Base-by-base conservation (phyloP, 495 filamentous ascomycete species). In the Tetracladium setigerum region DNA sequence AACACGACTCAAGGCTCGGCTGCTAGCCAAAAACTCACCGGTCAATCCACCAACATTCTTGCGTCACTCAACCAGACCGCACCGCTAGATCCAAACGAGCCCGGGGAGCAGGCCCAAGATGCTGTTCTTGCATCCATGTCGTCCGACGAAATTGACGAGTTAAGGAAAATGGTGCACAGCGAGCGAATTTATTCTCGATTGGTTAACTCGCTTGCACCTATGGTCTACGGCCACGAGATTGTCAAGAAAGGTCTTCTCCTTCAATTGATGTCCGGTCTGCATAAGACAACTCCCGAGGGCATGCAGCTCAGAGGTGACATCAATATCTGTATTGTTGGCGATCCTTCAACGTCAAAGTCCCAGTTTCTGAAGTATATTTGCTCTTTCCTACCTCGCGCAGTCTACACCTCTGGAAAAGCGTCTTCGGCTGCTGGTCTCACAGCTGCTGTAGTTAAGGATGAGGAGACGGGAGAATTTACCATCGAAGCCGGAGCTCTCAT, bases 321-420 rank as follows among this genome's bases (percentile, higher is more conserved):
- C 72, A 99, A 99, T 63, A 90, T 99, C 52, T 99, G 92, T 63
- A 89, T 99, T 58, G 94, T 99, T 45, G 92, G 92, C 54, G 92
- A 99, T 61, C 92, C 92, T 1, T 91, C 86, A n/a, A 99, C 92
- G 2, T 92, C 86, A 51, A 99, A 99, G 65, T 95, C 88, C 49
- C 92, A 99, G 59, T 99, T 99, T 69, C 71, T 99, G 49, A 99
- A 99, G 65, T 97, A 97, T 57, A 85, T 99, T 53, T 95, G 87
- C 72, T 89, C 86, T 38, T 86, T 99, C 62, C 82, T 95, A 22
- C 92, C 92, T 10, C 90, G 92, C 24, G 88, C 92, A 3, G 90
- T 99, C 44, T 99, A 99, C 61, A 99, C 92, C 17, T 95, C 89
- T 30, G 92, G 92, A 50, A 99, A 99, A 68, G 92, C 92, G 9